Base-by-base conservation (phyloP, 1,139 yeast species). In the Pichia sp. region DNA sequence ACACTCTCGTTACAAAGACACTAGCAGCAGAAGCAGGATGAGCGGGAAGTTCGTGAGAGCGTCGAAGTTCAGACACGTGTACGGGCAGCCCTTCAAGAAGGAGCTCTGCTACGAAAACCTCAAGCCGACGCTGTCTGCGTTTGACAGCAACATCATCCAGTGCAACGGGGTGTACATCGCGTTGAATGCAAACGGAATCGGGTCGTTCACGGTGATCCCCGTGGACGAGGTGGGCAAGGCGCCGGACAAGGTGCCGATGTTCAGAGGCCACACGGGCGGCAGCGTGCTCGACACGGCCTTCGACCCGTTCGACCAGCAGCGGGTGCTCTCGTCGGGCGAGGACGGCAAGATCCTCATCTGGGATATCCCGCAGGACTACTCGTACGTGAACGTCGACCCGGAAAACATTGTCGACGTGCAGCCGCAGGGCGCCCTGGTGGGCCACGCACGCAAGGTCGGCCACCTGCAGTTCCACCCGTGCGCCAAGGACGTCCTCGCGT, bases 181-280 rank as follows among this genome's bases (percentile, higher is more conserved):
- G 0, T 87, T 90, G 59, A 90, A 90, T 70, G 79, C 97, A 23
- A 86, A 95, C 7, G 98, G 98, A 47, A 98, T 98, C 59, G 99
- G 99, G 53, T 95, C 98, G 0, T 92, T 93, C 75, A 97, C 96
- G 1, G 87, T 93, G n/a, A 84, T 93, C 55, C 99, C 99, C 1
- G 75, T 89, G 32, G 67, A 70, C 8, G 97, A 92, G 70, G 85
- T 82, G 19, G 98, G 98, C n/a, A 93, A 90, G 70, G 85, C 93
- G 10, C 98, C 97, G 5, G 99, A 93, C 65, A 82, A 87, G 58
- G 93, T 90, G 49, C 93, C 98, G 2, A 78, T 93, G 63, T 93
- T 92, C 71, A 82, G 97, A 65, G 99, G 99, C 19, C 98, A 93
- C 70, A 87, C 93, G 52, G 97, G 96, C 8, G 97, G 96, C 11